Evolutionary conservation across 129 eudicot genomes (phyloP).

Genomic region (Calendula officinalis): DNA sequence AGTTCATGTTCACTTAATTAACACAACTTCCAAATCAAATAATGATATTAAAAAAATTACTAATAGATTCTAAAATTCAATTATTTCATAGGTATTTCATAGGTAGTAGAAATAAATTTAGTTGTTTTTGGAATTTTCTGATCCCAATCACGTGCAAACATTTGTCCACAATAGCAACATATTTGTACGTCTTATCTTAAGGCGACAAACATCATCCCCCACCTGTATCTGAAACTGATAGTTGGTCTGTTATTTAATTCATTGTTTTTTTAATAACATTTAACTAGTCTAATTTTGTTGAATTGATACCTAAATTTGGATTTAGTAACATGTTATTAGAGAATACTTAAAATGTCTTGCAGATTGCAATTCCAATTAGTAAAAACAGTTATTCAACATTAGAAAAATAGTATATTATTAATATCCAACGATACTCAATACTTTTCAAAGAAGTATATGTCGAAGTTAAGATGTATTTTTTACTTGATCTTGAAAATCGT

Average conservation of each 20-base stretch:
- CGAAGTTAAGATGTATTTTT: no score
- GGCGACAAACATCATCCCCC: conserved; percentile 9
- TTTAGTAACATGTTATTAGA: neutral
- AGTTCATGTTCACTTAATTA: no score
- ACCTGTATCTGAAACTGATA: conserved; percentile 3
- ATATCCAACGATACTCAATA: no score
- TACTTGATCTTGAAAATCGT: no score
- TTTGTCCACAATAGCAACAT: conserved; percentile 6
- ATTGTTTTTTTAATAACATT: neutral
- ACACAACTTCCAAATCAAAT: no score
- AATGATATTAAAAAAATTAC: no score
- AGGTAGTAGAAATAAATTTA: neutral
- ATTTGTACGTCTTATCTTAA: neutral
- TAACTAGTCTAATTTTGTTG: no score
- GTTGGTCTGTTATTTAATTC: conserved; percentile 5
- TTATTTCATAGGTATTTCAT: no score
- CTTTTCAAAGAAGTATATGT: no score
- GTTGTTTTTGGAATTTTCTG: neutral
- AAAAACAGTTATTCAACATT: neutral
- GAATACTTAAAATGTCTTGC: neutral
- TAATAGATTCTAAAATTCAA: no score
- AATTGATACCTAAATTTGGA: no score
- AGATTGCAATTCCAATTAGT: neutral
- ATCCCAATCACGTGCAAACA: conserved; percentile 17
- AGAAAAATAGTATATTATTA: no score